Evolutionary conservation across 306 rosid species (phyloP), one percentile per base, ranked within the genome.

Genomic region (Vachellia pachyceras): DNA sequence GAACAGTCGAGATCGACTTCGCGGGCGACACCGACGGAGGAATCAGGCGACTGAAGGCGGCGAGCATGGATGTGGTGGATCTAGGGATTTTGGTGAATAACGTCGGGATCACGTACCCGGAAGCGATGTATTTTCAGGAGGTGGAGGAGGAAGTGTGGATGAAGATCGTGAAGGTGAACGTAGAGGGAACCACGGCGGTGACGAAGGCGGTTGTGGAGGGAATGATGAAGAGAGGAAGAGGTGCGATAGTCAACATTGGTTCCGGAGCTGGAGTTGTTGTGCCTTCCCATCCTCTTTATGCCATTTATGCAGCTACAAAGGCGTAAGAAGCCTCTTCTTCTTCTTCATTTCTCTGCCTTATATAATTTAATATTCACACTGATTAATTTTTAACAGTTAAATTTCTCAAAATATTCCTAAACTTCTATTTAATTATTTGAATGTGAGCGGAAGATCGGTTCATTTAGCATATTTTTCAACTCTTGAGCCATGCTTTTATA

Each of bases 241-340:
- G 97, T 6, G 92, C 91, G 0, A 85, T 95, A 9, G 90, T 95
- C 5, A 92, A 90, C 73, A 88, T 95, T 49, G 97, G 95, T 0
- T 91, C 97, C 0, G 97, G 94, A 5, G 95, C 97, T 58, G 83
- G 89, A 5, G 80, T 83, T 23, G 90, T 91, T 63, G 84, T 90
- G 6, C 98, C 97, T 83, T 94, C 98, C 0, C 95, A 92, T 85
- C 97, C 98, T 83, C 91, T 95, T 47, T 90, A 79, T 35, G 49
- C 97, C 15, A 58, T 92, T 54, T 95, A 95, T 61, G 95, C 94
- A 6, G 97, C 98, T 36, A 84, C 98, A 5, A 95, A 95, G 68
- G 94, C 97, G 97, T 94, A 84, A 87, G 95, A 36, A 18, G 6
- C 54, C 2, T 52, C 58, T 18, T 6, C 23, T 8, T 52, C 58